phyloP scores from a whole-genome alignment of 2,329 filamentous ascomycete genomes.

The Periconia macrospinosa region DNA sequence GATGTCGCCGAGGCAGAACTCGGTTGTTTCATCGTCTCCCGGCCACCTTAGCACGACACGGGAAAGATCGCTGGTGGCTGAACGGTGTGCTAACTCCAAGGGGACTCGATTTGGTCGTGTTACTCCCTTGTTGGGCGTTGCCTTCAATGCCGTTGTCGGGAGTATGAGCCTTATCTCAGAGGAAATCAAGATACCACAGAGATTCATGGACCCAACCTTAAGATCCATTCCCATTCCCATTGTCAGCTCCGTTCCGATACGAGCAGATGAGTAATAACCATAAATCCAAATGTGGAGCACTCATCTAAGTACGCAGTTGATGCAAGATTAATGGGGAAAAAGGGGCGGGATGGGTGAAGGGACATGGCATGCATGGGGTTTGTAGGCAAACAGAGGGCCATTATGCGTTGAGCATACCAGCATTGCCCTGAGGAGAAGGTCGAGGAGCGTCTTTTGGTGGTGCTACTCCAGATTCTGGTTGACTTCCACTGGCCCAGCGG shows the following conservation, averaged over 20 bases:
- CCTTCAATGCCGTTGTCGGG: not conserved
- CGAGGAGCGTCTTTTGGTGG: not conserved
- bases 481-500: not conserved
- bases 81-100: not conserved
- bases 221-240: too few species aligned
- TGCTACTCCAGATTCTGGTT: not conserved
- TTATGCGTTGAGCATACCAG: not conserved
- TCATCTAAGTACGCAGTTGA: too few species aligned
- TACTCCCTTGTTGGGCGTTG: not conserved
- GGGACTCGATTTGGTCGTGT: not conserved
- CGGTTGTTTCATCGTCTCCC: not conserved
- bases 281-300: too few species aligned
- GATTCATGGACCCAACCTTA: too few species aligned
- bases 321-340: not conserved
- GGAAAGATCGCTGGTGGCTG: slow-evolving; percentile 1
- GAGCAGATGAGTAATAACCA: too few species aligned
- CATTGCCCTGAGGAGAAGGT: not conserved
- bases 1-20: not conserved
- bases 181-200: too few species aligned
- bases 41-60: not conserved
- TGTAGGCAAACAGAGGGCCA: too few species aligned
- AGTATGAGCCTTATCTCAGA: not conserved
- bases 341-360: too few species aligned
- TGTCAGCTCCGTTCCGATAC: too few species aligned
- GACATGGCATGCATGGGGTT: too few species aligned